phyloP scores from a whole-genome alignment of 2,329 filamentous ascomycete species.

The Alternaria triticimaculans region DNA sequence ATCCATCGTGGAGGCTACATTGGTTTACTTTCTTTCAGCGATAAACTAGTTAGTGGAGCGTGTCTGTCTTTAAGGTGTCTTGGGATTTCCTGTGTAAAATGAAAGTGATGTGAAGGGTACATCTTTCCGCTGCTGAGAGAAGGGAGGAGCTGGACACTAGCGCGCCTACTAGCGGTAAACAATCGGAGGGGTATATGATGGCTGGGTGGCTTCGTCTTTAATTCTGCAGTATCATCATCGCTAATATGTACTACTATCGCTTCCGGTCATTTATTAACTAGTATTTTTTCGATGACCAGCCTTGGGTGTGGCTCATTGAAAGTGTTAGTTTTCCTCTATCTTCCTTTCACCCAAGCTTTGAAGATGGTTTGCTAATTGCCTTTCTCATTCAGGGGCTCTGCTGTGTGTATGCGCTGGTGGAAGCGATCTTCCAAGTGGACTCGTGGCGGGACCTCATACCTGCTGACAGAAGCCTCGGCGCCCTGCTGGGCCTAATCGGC shows the following conservation, averaged over 20 bases:
- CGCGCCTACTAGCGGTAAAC: not conserved
- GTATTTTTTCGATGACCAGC: not conserved
- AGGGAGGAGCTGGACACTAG: not conserved
- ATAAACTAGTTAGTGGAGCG: not conserved
- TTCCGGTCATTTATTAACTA: not conserved
- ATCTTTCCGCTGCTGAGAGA: not conserved
- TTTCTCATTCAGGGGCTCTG: too few species aligned
- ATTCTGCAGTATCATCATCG: not conserved
- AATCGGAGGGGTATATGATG: not conserved
- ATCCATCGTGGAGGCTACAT: not conserved
- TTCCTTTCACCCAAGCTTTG: not conserved
- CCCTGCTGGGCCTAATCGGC: not conserved
- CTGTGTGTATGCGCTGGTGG: not conserved
- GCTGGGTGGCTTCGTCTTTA: not conserved
- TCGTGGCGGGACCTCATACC: not conserved
- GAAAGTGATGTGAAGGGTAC: not conserved
- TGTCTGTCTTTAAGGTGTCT: not conserved
- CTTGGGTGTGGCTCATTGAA: not conserved
- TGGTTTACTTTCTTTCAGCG: not conserved
- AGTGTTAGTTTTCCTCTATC: not conserved
- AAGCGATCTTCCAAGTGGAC: too few species aligned
- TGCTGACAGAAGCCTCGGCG: not conserved
- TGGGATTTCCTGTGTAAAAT: not conserved
- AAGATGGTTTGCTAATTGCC: not conserved
- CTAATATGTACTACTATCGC: not conserved